phyloP scores from a whole-genome alignment of 345 rosid genomes.

The Lepidium didymum region DNA sequence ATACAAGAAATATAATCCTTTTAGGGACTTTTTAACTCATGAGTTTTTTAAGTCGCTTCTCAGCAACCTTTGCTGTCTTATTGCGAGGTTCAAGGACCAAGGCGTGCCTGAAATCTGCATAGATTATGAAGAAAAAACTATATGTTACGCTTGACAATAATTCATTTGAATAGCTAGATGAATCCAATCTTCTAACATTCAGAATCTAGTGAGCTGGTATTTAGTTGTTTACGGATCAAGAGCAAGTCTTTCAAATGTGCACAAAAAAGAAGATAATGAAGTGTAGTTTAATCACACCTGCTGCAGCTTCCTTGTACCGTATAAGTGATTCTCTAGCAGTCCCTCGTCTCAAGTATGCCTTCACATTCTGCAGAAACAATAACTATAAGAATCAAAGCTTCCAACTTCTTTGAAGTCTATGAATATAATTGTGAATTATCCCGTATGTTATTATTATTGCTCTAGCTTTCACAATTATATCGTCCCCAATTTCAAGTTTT shows the following conservation, averaged over 20 bases:
- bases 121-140: neutral
- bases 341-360: conserved; percentile 92
- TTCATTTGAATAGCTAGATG: neutral
- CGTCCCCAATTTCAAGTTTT: neutral
- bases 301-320: conserved; percentile 67
- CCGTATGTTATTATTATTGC: neutral
- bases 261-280: too few species aligned
- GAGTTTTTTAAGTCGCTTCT: conserved; percentile 57
- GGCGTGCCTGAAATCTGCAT: conserved; percentile 81
- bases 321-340: conserved; percentile 83
- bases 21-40: conserved; percentile 26
- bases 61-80: conserved; percentile 60
- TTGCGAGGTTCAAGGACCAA: conserved; percentile 89
- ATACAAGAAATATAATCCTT: neutral
- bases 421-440: neutral
- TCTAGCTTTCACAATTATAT: neutral
- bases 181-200: neutral
- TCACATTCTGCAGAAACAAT: conserved; percentile 60
- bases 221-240: neutral
- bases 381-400: neutral
- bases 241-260: neutral
- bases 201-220: neutral
- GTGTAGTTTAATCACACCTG: conserved; percentile 38
- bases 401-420: neutral
- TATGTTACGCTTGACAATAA: neutral